Conservation (phyloP, 208 protist species). For the Naegleria gruberi region DNA sequence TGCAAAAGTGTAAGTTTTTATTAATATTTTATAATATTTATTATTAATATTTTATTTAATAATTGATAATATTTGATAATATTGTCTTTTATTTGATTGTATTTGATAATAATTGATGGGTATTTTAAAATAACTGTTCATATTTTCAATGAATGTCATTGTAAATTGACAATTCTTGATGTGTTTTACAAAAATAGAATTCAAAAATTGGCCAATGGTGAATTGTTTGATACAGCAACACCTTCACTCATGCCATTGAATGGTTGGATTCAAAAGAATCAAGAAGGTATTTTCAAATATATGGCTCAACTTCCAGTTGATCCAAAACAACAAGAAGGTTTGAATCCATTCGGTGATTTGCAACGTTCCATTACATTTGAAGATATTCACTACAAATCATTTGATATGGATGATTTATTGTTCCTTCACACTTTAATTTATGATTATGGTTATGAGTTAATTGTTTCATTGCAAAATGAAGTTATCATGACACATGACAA, state of each 20-base stretch:
- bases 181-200: not conserved
- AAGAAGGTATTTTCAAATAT: not conserved
- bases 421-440: slow-evolving; percentile 16
- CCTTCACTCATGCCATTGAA: slow-evolving; percentile 22
- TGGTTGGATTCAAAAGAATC: slow-evolving; percentile 20
- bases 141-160: not conserved
- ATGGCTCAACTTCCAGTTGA: not conserved
- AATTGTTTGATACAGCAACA: not conserved
- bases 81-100: too few relatives aligned
- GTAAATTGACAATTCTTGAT: not conserved
- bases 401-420: slow-evolving; percentile 14
- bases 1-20: not conserved
- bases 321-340: slow-evolving; percentile 11
- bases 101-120: too few relatives aligned
- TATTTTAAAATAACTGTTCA: too few relatives aligned
- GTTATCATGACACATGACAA: slow-evolving; percentile 22
- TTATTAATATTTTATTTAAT: not conserved
- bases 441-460: slow-evolving; percentile 21
- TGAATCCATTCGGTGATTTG: slow-evolving; percentile 18
- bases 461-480: slow-evolving; percentile 23
- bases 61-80: not conserved
- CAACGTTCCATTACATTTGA: slow-evolving; percentile 9
- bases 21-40: not conserved
- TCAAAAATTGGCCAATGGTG: slow-evolving; percentile 23
- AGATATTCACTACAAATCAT: slow-evolving; percentile 23